Evolutionary conservation across 495 filamentous ascomycete genomes (phyloP), one percentile per base, ranked within the genome.

Genomic region (Elaphomyces granulatus): DNA sequence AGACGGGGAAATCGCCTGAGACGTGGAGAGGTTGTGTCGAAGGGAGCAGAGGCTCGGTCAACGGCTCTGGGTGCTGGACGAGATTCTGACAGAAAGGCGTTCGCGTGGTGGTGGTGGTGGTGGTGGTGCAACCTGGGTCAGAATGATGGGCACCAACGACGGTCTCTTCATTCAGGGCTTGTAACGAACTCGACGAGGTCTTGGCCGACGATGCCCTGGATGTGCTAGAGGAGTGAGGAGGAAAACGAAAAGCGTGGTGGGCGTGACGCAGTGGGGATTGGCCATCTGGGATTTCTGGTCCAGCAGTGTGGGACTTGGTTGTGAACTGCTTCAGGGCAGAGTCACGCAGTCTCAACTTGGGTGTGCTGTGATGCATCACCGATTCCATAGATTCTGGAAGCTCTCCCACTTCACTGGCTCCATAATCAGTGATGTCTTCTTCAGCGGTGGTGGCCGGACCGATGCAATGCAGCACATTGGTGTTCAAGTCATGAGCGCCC

Each of bases 101-200:
- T 50, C 49, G 32, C 16, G 42, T 41, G 36, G 52, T 45, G 42
- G 28, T 20, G 15, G 47, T 51, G 32, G 64, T 57, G 40, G 60
- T 62, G n/a, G n/a, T n/a, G n/a, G n/a, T n/a, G n/a, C n/a, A n/a
- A n/a, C n/a, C n/a, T n/a, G n/a, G n/a, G n/a, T n/a, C n/a, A n/a
- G n/a, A n/a, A n/a, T n/a, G n/a, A 37, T 61, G 54, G 34, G 51
- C 60, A 51, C 64, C 61, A 34, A 64, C 56, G 18, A 66, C 63
- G 9, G 41, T 54, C 41, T 63, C 56, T 43, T 68, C 65, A 32
- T 66, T 66, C 35, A 68, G 52, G 14, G 63, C 60, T 35, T 68
- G 62, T 17, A 68, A 46, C 4, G 65, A 68, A 36, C 63, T 68
- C 21, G 63, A 60, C 8, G 65, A 68, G 1, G 63, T 64, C 30